Evolutionary conservation across 2,329 filamentous ascomycete species (phyloP), one percentile per base, ranked within the genome.

Genomic region (Remersonia thermophila): DNA sequence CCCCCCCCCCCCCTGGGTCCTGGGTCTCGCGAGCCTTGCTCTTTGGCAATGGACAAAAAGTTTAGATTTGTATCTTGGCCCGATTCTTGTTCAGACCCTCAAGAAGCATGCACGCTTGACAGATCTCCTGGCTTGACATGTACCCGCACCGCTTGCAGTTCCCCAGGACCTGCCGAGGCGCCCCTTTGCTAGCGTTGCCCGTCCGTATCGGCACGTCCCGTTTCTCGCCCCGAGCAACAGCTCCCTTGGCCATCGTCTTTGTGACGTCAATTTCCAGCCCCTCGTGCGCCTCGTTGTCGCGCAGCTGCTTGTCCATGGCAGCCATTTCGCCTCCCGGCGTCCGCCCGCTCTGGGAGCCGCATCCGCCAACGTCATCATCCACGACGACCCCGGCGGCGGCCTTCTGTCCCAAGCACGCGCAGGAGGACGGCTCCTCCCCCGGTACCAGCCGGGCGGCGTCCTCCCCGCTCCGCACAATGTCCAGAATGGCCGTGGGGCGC

Each of bases 381-480:
- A 71, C 69, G 8, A 50, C 47, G 6, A 47, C 46, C 5, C 38
- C 52, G 8, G 54, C 47, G 9, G 57, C 52, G 3, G 41, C 32
- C 3, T 47, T 38, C 7, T 54, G 55, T 50, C 59, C 63, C 33
- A 62, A 65, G 51, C 68, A 71, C 36, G 51, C 44, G 59, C 65
- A 67, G 7, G 60, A 55, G 15, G 64, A 63, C 17, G 57, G 59
- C 12, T 71, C 57, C 38, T 71, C 67, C 11, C 66, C 66, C 0
- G 82, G 82, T 1, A 91, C 83, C n/a, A 96, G 64, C 39, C 74
- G 77, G 8, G 86, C 89, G 83, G 98, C 94, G 47, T 96, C 91
- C 57, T 96, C 89, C 27, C 91, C 91, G 53, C 87, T 95, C 39
- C 82, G 72, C 18, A 98, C 89, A 36, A 98, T 85, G 55, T 98